Conservation (phyloP, 2,329 filamentous ascomycete species). For the Lojkania enalia region DNA sequence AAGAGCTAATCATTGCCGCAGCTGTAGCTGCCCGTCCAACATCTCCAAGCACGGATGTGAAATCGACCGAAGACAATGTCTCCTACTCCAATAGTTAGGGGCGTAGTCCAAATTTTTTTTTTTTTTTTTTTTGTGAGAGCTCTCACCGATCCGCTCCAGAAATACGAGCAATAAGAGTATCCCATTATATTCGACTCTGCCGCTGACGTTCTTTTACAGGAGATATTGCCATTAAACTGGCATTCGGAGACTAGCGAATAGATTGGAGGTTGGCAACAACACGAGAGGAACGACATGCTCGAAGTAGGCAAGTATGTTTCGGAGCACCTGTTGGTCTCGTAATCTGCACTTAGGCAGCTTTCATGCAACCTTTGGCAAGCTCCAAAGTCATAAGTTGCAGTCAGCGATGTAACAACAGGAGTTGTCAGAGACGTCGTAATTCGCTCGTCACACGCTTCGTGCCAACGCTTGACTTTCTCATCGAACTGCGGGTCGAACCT, state of each 20-base stretch:
- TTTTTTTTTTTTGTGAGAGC: background rate
- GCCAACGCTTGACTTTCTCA: conserved; percentile 4
- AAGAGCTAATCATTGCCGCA: background rate
- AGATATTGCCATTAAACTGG: conserved; percentile 13
- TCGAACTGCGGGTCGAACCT: conserved; percentile 11
- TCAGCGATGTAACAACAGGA: conserved; percentile 8
- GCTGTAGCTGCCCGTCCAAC: background rate
- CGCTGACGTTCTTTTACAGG: conserved; percentile 10
- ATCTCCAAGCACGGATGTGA: conserved; percentile 7
- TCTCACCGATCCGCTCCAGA: conserved; percentile 10
- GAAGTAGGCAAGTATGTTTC: conserved; percentile 7
- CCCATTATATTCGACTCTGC: conserved; percentile 9
- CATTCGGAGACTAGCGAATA: conserved; percentile 14
- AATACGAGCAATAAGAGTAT: conserved; percentile 10
- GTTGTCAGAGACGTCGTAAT: conserved; percentile 8
- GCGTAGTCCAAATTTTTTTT: background rate
- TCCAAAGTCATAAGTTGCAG: conserved; percentile 7
- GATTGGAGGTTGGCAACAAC: conserved; percentile 10
- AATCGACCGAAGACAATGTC: conserved; percentile 7
- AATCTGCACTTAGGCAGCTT: conserved; percentile 10
- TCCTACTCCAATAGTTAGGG: too few relatives aligned
- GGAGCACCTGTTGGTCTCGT: conserved; percentile 13
- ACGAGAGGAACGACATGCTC: conserved; percentile 8
- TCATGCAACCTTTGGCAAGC: conserved; percentile 8
- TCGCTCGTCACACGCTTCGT: conserved; percentile 5